These are phyloP conservation scores for Jacaranda mimosifolia DNA, from an alignment of 257 asterid species.

Conservation along the genomic window DNA sequence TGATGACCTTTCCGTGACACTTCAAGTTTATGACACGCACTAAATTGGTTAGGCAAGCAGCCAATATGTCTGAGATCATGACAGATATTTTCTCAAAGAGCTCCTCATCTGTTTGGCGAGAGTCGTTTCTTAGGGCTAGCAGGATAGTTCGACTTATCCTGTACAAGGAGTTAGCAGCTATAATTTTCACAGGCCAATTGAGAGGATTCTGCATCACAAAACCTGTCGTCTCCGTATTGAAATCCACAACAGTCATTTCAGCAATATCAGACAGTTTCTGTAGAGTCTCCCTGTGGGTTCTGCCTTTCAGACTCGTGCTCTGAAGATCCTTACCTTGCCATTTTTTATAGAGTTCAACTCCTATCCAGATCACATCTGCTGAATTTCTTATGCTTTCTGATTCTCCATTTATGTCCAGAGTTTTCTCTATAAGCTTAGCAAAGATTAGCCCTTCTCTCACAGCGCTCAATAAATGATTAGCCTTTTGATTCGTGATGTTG, in stretches of 20 bases:
- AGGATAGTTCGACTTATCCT: conserved; percentile 37
- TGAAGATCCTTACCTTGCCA: conserved; percentile 37
- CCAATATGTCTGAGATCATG: conserved; percentile 41
- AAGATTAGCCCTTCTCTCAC: conserved; percentile 41
- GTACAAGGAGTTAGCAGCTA: conserved; percentile 53
- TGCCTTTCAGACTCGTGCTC: neutral
- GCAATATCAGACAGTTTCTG: conserved; percentile 33
- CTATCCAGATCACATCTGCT: conserved; percentile 41
- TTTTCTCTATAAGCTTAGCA: conserved; percentile 35
- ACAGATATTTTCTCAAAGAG: neutral
- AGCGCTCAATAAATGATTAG: conserved; percentile 22
- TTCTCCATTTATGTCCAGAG: conserved; percentile 14
- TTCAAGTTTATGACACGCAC: conserved; percentile 13
- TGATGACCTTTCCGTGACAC: conserved; percentile 31
- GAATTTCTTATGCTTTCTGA: conserved; percentile 38
- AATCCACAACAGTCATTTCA: conserved; percentile 24
- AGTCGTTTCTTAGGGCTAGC: neutral
- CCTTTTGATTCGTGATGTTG: neutral
- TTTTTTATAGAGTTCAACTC: conserved; percentile 26
- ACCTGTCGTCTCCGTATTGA: neutral
- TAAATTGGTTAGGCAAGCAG: conserved; percentile 45
- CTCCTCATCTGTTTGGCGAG: neutral
- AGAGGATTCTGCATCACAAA: conserved; percentile 32
- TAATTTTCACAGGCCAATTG: conserved; percentile 30
- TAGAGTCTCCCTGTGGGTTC: conserved; percentile 3